Evolutionary conservation across 1,284 basidiomycete genomes (phyloP).

Genomic region (Cryptococcus floricola): DNA sequence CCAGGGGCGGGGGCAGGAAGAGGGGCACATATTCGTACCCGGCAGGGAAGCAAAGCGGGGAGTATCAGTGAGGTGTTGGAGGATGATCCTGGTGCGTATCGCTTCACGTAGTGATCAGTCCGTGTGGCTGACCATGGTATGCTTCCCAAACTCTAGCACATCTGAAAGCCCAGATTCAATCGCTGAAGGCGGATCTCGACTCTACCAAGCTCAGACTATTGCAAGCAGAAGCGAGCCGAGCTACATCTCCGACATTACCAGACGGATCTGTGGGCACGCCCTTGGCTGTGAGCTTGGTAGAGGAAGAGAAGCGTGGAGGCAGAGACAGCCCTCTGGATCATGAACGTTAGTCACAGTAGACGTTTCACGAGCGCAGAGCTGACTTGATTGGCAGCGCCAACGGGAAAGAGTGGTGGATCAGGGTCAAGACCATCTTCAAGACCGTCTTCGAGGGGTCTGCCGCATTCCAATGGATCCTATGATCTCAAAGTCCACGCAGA

Average conservation of each 20-base stretch:
- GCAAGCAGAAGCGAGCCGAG: constrained; percentile 14
- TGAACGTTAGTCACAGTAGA: constrained; percentile 15
- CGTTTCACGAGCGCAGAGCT: neutral
- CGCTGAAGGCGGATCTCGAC: constrained; percentile 13
- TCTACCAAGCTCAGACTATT: constrained; percentile 19
- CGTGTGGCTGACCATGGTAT: neutral
- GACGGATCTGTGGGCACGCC: constrained; percentile 9
- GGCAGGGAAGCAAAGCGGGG: constrained; percentile 7
- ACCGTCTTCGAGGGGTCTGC: constrained; percentile 7
- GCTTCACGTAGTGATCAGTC: neutral
- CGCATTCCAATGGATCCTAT: constrained; percentile 29
- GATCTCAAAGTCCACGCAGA: constrained; percentile 27
- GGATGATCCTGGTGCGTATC: constrained; percentile 25
- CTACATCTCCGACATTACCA: constrained; percentile 14
- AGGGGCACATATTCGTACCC: neutral
- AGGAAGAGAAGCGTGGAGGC: constrained; percentile 3
- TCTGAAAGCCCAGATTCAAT: constrained; percentile 20
- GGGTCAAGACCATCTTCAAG: neutral
- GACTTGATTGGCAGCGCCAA: neutral
- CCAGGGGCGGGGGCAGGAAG: neutral
- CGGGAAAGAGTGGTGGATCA: neutral
- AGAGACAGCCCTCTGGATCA: constrained; percentile 3
- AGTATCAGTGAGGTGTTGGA: constrained; percentile 5
- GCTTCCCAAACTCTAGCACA: neutral
- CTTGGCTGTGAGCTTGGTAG: constrained; percentile 2